Base-by-base conservation (phyloP, 1,284 basidiomycete species). In the Vanrija pseudolonga region DNA sequence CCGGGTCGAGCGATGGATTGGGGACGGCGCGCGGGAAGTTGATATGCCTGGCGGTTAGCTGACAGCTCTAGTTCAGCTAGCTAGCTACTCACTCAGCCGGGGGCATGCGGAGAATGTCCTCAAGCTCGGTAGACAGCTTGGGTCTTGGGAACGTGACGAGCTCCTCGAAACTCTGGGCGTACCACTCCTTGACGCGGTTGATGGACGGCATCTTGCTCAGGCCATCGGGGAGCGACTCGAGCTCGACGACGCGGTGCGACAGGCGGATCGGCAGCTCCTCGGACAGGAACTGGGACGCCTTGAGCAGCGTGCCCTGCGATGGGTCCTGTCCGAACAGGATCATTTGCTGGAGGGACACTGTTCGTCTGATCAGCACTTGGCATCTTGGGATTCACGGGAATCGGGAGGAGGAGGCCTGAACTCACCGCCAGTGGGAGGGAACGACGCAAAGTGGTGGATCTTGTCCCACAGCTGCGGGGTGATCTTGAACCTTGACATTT, bases 141-240 rank as follows among this genome's bases (percentile, higher is more conserved):
- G 90, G 84, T 45, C 84, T 80, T 0, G 90, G 89, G 67, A 94
- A 93, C 46, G 79, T 81, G 68, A 95, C 85, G 55, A 96, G 82
- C 79, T 96, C 92, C 91, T 98, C 90, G 69, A 98, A 98, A 17
- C 90, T 94, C 79, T 98, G 91, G 0, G 94, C 95, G 72, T 98
- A 98, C 95, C 95, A 98, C 70, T 96, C 87, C 80, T 95, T 95
- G 62, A 98, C 95, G 70, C 90, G 92, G 62, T 88, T 85, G 63
- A 98, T 98, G 45, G 88, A 90, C 0, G 89, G 86, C 94, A 96
- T 97, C 55, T 86, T 84, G 67, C 86, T 87, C 57, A 98, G 81
- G 50, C 91, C 88, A 75, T 97, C 89, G 0, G 96, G 95, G 5
- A 99, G 82, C 64, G 92, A 86, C 68, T 98, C 92, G 38, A 99